phyloP scores from a whole-genome alignment of 805 yeast genomes.

The Saccharomycopsis synnaedendra region DNA sequence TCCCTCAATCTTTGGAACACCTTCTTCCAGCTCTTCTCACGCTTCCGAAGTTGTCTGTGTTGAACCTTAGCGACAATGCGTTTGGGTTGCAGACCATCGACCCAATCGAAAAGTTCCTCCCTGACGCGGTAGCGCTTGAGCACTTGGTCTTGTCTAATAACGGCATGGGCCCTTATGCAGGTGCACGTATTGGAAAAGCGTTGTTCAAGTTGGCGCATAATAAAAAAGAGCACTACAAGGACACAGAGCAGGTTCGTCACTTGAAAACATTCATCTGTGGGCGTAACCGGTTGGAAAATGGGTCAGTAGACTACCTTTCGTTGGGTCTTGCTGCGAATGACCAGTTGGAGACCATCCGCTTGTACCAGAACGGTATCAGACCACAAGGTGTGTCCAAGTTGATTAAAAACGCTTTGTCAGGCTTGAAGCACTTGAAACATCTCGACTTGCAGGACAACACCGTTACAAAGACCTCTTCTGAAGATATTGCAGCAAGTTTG shows the following conservation, averaged over 20 bases:
- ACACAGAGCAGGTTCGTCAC: conserved; percentile 29
- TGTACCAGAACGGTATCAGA: conserved; percentile 95
- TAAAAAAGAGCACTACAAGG: conserved; percentile 28
- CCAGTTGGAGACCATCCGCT: conserved; percentile 57
- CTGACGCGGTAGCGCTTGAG: conserved; percentile 66
- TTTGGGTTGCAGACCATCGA: conserved; percentile 93
- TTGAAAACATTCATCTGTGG: conserved; percentile 91
- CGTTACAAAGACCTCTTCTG: conserved; percentile 62
- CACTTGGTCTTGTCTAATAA: conserved; percentile 87
- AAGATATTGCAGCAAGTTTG: conserved; percentile 47
- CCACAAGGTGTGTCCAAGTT: conserved; percentile 80
- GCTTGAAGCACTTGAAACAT: conserved; percentile 47
- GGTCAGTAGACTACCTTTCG: conserved; percentile 78
- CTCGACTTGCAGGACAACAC: conserved; percentile 95
- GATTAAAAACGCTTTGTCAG: conserved; percentile 57
- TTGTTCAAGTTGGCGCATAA: conserved; percentile 58
- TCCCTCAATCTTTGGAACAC: conserved; percentile 68
- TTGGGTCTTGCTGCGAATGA: conserved; percentile 75
- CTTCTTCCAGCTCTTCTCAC: conserved; percentile 64
- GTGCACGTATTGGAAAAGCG: conserved; percentile 85
- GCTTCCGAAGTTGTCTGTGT: conserved; percentile 55
- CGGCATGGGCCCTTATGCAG: conserved; percentile 98
- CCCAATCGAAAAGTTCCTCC: conserved; percentile 68
- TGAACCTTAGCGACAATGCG: conserved; percentile 90
- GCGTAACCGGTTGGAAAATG: conserved; percentile 92